phyloP scores from a whole-genome alignment of 768 basidiomycete species.

The Xanthoconium stramineum region DNA sequence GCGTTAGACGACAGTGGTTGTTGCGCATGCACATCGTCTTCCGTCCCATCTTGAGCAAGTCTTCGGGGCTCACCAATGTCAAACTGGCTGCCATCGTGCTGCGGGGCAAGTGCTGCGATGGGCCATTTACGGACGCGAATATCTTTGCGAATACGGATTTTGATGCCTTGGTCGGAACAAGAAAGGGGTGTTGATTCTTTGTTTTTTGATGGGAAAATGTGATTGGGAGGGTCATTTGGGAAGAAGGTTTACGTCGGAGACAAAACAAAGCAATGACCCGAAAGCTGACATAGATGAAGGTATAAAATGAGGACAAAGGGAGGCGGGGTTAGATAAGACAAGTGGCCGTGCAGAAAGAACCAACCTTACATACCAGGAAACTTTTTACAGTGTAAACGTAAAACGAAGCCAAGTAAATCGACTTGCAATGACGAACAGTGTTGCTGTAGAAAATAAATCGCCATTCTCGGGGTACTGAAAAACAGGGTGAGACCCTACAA shows the following conservation, averaged over 20 bases:
- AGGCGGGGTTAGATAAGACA: constrained; percentile 23
- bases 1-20: constrained; percentile 7
- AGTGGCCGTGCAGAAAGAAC: constrained; percentile 18
- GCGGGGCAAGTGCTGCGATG: constrained; percentile 33
- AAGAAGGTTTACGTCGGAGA: constrained; percentile 8
- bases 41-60: constrained; percentile 28
- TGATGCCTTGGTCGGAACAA: constrained; percentile 93
- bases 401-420: constrained; percentile 84
- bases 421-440: constrained; percentile 87
- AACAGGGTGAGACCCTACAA: background rate
- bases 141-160: constrained; percentile 91
- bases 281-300: constrained; percentile 12
- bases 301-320: constrained; percentile 11
- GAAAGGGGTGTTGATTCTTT: constrained; percentile 86
- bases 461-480: constrained; percentile 20
- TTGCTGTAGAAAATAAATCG: constrained; percentile 43
- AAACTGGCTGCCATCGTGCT: constrained; percentile 14
- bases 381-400: constrained; percentile 94
- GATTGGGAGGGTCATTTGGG: background rate
- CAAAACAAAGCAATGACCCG: constrained; percentile 18
- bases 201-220: background rate
- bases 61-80: constrained; percentile 13
- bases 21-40: constrained; percentile 20
- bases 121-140: constrained; percentile 79
- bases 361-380: constrained; percentile 94